Evolutionary conservation across 1,139 yeast species (phyloP), one percentile per base, ranked within the genome.

Genomic region (Arxiozyma bovina): DNA sequence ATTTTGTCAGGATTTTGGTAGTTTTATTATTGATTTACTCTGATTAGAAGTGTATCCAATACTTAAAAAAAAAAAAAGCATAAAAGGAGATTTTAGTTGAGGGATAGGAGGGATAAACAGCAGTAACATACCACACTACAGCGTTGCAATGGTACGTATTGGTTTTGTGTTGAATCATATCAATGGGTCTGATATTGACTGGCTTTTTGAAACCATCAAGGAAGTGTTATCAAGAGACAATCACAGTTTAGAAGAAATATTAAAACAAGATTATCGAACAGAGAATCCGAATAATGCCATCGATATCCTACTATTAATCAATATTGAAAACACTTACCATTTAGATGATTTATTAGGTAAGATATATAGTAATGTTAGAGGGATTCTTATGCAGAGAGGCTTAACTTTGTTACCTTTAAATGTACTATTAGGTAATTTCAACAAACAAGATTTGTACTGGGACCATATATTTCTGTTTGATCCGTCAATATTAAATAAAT

Each of bases 151-250:
- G 56, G 49, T 70, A 20, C 62, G 63, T 23, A 65, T 72, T 34
- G 68, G 71, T 0, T 70, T 75, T 8, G 60, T 74, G 50, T 58
- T 75, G 11, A 72, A 70, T 27, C 70, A 73, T 12, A 54, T 61
- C 3, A 59, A 59, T 17, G 57, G 57, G n/a, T 51, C 63, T 21
- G 59, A 63, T 44, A 60, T 59, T 30, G 50, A 42, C 9, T 23
- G 51, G 20, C 27, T 58, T 22, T 45, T 38, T 15, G 42, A 46
- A 21, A 38, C 49, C 3, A 25, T 46, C 8, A 11, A 22, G 7
- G 22, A 38, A 1, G 49, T 46, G 27, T 38, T 46, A 38, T 30
- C 42, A 46, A 46, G 49, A 42, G 49, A 46, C 21, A 23, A 46
- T 22, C 40, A 38, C 20, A 46, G 49, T 38, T n/a, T 46, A 46